Evolutionary conservation across 2,329 filamentous ascomycete species (phyloP).

Genomic region (Dactylellina haptotyla): DNA sequence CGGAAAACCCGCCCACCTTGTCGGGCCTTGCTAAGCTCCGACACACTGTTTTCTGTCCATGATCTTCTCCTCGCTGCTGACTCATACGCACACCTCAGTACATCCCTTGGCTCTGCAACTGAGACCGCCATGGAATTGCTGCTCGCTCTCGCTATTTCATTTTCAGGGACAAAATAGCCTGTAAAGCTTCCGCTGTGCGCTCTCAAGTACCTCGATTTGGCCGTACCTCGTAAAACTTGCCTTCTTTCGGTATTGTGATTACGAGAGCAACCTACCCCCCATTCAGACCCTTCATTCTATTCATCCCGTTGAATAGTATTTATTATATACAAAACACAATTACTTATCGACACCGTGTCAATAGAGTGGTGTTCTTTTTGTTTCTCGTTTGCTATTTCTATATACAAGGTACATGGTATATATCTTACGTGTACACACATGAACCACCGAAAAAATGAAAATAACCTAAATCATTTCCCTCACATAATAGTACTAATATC

Average conservation of each 20-base stretch:
- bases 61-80: constrained; percentile 40
- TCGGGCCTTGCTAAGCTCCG: constrained; percentile 37
- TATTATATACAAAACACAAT: no score
- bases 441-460: constrained; percentile 10
- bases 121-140: neutral
- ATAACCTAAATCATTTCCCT: neutral
- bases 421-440: constrained; percentile 13
- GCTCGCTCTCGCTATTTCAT: no score
- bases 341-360: constrained; percentile 6
- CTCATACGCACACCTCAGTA: constrained; percentile 28
- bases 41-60: no score
- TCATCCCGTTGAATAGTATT: no score
- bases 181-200: neutral
- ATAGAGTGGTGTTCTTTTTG: neutral
- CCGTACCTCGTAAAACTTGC: constrained; percentile 19
- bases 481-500: constrained; percentile 5
- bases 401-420: constrained; percentile 6
- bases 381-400: neutral
- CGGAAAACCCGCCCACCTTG: neutral
- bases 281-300: no score
- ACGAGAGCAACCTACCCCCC: constrained; percentile 7
- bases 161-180: constrained; percentile 11
- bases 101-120: neutral
- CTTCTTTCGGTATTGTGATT: constrained; percentile 30
- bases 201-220: neutral